A percentile compares a stretch with the other conserved stretches of the same genome.
Evolutionary conservation across 2,329 filamentous ascomycete species (phyloP).

Genomic region (Diaporthe nobilis): DNA sequence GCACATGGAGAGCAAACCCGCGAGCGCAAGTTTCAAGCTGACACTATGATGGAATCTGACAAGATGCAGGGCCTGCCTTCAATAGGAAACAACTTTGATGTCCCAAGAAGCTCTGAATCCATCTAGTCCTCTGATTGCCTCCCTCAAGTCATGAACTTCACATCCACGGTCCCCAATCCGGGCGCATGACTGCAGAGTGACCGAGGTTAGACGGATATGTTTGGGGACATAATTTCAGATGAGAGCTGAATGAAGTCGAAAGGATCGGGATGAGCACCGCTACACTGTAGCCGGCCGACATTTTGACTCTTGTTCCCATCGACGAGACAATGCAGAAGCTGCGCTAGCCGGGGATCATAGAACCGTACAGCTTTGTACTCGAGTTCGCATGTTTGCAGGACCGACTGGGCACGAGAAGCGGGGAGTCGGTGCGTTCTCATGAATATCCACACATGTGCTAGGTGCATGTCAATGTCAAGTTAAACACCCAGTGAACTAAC

Average conservation of each 20-base stretch:
- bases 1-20: background rate
- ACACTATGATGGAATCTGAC: background rate
- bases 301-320: background rate
- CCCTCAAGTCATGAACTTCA: background rate
- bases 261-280: background rate
- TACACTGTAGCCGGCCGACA: background rate
- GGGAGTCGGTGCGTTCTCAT: too few relatives aligned
- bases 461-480: background rate
- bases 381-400: background rate
- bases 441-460: background rate
- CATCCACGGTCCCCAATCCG: background rate
- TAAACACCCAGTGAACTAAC: background rate
- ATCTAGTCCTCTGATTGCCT: background rate
- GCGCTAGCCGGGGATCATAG: too few relatives aligned
- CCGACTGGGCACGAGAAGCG: background rate
- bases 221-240: background rate
- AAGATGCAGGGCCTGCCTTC: background rate
- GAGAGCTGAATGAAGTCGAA: background rate
- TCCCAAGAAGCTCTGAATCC: background rate
- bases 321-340: background rate
- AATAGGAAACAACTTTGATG: background rate
- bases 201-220: background rate
- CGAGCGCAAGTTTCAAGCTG: constrained; percentile 10
- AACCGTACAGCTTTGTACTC: background rate
- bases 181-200: background rate